Percentiles rank a stretch among this genome's conserved stretches.
Conservation (phyloP, 352 stramenopile genomes). For the Globisporangium polare region DNA sequence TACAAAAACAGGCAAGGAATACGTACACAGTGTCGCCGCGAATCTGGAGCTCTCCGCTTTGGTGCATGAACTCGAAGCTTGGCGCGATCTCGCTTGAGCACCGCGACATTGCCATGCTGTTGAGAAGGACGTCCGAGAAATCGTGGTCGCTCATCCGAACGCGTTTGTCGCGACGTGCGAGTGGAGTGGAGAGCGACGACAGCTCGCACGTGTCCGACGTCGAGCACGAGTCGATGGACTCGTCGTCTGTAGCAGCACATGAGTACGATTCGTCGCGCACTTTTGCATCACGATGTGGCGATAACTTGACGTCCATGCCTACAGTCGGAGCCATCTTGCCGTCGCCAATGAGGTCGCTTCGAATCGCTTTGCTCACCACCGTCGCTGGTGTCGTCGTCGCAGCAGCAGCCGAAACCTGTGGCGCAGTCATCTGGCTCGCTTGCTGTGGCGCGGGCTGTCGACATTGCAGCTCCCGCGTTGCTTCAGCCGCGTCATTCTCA, state of each 20-base stretch:
- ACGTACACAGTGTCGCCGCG: conserved; percentile 22
- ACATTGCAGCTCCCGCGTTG: not conserved
- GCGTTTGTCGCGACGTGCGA: not conserved
- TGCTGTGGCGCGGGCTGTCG: not conserved
- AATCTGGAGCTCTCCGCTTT: conserved; percentile 21
- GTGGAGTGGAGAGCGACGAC: not conserved
- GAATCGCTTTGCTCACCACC: not conserved
- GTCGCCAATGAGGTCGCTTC: not conserved
- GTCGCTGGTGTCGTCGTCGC: not conserved
- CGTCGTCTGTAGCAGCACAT: conserved; percentile 4
- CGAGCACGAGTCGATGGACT: conserved; percentile 13
- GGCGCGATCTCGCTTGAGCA: conserved; percentile 16
- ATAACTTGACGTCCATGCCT: conserved; percentile 3
- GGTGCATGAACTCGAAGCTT: conserved; percentile 19
- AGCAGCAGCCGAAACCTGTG: too few relatives aligned
- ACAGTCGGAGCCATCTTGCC: not conserved
- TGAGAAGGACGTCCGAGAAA: conserved; percentile 10
- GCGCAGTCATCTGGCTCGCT: not conserved
- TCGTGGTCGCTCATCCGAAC: not conserved
- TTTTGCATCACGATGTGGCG: not conserved
- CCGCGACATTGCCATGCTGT: conserved; percentile 25
- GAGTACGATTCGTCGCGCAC: conserved; percentile 4
- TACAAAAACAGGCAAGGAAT: too few relatives aligned
- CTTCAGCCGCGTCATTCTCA: not conserved
- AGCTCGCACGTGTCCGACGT: conserved; percentile 12